Percentiles rank a stretch among this genome's conserved stretches.
These are phyloP conservation scores for Vitis hybrid DNA, from an alignment of 177 flowering plant genomes.

Conservation along the genomic window DNA sequence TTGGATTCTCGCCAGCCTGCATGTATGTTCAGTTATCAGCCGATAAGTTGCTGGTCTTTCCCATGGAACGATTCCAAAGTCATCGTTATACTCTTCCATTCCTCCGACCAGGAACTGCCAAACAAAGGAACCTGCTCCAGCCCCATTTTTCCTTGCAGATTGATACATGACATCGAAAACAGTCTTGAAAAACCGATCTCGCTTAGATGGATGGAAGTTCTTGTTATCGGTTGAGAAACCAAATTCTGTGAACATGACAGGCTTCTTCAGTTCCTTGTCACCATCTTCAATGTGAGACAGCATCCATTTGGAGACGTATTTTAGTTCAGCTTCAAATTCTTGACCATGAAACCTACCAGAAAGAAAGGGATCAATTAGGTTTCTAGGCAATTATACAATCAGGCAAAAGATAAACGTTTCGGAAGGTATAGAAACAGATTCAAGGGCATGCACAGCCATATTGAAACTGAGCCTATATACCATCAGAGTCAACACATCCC, in stretches of 20 bases:
- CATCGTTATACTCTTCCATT: slow-evolving; percentile 84
- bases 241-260: slow-evolving; percentile 73
- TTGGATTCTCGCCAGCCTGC: slow-evolving; percentile 54
- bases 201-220: slow-evolving; percentile 50
- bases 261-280: slow-evolving; percentile 55
- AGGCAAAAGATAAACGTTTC: neutral
- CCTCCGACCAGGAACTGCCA: slow-evolving; percentile 94
- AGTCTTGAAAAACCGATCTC: slow-evolving; percentile 55
- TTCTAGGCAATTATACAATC: neutral
- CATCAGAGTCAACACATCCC: too few relatives aligned
- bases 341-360: slow-evolving; percentile 47
- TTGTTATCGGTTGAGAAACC: slow-evolving; percentile 65
- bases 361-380: neutral
- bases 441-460: too few relatives aligned
- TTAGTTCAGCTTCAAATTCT: slow-evolving; percentile 58
- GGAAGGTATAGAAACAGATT: too few relatives aligned
- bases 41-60: slow-evolving; percentile 47
- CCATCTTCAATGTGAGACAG: slow-evolving; percentile 87
- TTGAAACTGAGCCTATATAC: too few relatives aligned
- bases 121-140: slow-evolving; percentile 81
- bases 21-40: slow-evolving; percentile 65
- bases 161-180: slow-evolving; percentile 57
- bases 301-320: slow-evolving; percentile 67
- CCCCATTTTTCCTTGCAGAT: slow-evolving; percentile 59
- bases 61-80: slow-evolving; percentile 82